Percentiles rank a stretch among this genome's conserved stretches.
These are phyloP conservation scores for Rutidosis leptorrhynchoides DNA, from an alignment of 129 eudicot genomes.

Conservation along the genomic window DNA sequence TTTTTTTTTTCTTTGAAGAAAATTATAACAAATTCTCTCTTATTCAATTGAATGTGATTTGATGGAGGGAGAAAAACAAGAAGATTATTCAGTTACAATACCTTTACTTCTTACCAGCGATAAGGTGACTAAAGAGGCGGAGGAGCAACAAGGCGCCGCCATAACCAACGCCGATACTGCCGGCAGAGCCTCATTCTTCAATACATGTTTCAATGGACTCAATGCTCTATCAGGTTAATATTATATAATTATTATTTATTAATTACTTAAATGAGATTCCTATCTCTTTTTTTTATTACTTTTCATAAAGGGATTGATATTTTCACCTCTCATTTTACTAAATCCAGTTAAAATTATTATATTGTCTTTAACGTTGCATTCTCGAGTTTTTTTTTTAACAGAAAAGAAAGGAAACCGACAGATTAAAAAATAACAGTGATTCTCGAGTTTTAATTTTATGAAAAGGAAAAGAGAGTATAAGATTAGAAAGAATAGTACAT, in stretches of 20 bases:
- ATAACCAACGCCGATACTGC: neutral
- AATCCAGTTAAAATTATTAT: no score
- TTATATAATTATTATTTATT: no score
- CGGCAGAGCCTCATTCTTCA: conserved; percentile 64
- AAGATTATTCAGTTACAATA: conserved; percentile 35
- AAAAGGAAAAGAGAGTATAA: no score
- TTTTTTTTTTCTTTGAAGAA: neutral
- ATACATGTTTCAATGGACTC: conserved; percentile 75
- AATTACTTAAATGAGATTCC: neutral
- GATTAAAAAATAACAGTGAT: no score
- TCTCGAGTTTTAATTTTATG: no score
- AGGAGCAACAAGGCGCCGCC: conserved; percentile 7
- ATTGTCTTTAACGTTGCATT: no score
- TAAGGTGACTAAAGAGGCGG: conserved; percentile 19
- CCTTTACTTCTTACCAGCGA: conserved; percentile 32
- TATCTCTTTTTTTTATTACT: neutral
- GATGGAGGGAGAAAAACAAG: conserved; percentile 27
- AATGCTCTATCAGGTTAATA: conserved; percentile 78
- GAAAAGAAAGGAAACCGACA: no score
- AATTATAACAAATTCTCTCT: neutral
- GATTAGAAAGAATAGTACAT: no score
- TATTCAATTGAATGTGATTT: neutral
- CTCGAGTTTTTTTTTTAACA: no score
- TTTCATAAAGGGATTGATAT: no score
- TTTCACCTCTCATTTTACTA: no score